Evolutionary conservation across 768 basidiomycete genomes (phyloP).

Genomic region (Tulasnella sp.): DNA sequence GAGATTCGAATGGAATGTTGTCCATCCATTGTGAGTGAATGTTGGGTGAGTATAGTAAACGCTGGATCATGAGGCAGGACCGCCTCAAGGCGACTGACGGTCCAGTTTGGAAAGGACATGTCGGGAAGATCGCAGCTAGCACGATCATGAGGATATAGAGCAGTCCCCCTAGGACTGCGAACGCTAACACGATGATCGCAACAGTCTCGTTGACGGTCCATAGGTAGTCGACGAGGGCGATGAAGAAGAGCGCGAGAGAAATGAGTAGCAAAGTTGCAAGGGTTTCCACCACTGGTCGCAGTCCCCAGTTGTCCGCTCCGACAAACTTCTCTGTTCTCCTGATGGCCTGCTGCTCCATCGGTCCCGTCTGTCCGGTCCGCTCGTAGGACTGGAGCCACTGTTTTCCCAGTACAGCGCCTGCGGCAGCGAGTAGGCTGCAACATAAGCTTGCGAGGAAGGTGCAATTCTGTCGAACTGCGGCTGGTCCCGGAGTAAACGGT

Average conservation of each 20-base stretch:
- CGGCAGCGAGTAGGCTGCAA: constrained; percentile 2
- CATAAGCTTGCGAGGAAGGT: neutral
- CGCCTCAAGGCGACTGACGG: neutral
- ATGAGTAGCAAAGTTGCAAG: neutral
- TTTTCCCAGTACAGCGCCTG: neutral
- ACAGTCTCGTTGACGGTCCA: neutral
- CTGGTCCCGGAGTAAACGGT: neutral
- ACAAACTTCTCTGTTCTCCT: neutral
- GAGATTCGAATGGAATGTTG: too few species aligned
- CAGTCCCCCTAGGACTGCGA: neutral
- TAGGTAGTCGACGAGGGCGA: neutral
- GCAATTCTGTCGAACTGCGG: neutral
- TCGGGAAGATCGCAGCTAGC: neutral
- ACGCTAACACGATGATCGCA: neutral
- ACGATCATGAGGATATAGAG: neutral
- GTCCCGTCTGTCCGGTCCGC: neutral
- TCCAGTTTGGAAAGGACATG: neutral
- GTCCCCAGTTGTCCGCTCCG: neutral
- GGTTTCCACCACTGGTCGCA: neutral
- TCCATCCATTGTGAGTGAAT: too few species aligned
- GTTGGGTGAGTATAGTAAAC: too few species aligned
- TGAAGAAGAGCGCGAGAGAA: neutral
- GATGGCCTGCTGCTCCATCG: neutral
- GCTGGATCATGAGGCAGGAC: too few species aligned
- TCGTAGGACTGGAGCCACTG: neutral